These are phyloP conservation scores for Sorghum bicolor DNA, from an alignment of 176 grass and related monocot species.

Conservation along the genomic window Sorghum_bicolor_NCBIv3 NC_012874.2:1443001-1443500, in stretches of 20 bases:
- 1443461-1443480: no score
- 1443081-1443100: slow-evolving; percentile 62
- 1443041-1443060: slow-evolving; percentile 48
- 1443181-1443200: not conserved
- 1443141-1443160: slow-evolving; percentile 39
- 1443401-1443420: not conserved
- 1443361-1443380: slow-evolving; percentile 69
- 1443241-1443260: slow-evolving; percentile 44
- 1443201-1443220: not conserved
- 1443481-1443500: not conserved
- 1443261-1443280: slow-evolving; percentile 29
- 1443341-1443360: slow-evolving; percentile 42
- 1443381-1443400: slow-evolving; percentile 34
- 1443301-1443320: slow-evolving; percentile 63
- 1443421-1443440: not conserved
- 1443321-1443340: slow-evolving; percentile 56
- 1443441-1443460: not conserved
- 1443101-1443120: slow-evolving; percentile 77
- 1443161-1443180: not conserved
- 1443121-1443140: slow-evolving; percentile 51
- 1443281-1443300: slow-evolving; percentile 45
- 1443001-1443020: slow-evolving; percentile 74
- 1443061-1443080: slow-evolving; percentile 40
- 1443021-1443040: slow-evolving; percentile 68
- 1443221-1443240: slow-evolving; percentile 41